Percentiles rank a stretch among this genome's conserved stretches.
Evolutionary conservation across 495 filamentous ascomycete species (phyloP).

Genomic region (Bacidia gigantensis): DNA sequence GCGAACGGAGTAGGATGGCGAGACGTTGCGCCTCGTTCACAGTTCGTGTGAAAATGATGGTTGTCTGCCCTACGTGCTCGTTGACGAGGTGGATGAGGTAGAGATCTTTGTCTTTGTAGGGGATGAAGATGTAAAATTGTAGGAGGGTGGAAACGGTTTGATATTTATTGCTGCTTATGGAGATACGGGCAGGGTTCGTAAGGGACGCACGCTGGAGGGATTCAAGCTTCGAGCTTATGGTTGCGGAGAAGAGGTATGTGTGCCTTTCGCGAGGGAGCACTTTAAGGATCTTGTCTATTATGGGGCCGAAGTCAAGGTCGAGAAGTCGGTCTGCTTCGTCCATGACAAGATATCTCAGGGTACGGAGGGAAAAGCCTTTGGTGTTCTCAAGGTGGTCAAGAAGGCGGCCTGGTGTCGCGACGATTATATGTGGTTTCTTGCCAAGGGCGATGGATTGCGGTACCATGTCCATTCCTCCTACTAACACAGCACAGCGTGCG

Average conservation of each 20-base stretch:
- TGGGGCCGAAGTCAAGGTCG: conserved; percentile 87
- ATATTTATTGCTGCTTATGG: conserved; percentile 63
- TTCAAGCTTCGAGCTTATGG: conserved; percentile 86
- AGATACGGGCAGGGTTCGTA: conserved; percentile 61
- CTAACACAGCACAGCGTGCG: conserved; percentile 62
- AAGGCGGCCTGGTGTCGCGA: conserved; percentile 77
- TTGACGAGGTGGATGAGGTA: conserved; percentile 80
- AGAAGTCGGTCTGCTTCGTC: conserved; percentile 89
- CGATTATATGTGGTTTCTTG: conserved; percentile 79
- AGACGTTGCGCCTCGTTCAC: conserved; percentile 81
- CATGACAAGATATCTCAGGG: conserved; percentile 77
- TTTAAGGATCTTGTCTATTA: conserved; percentile 84
- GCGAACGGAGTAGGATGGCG: conserved; percentile 61
- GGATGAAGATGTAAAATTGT: conserved; percentile 73
- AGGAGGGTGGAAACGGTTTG: conserved; percentile 77
- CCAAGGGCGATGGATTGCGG: conserved; percentile 75
- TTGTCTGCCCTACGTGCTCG: conserved; percentile 67
- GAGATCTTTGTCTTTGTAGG: conserved; percentile 78
- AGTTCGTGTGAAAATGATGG: conserved; percentile 86
- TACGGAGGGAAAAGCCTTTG: conserved; percentile 74
- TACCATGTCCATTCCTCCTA: conserved; percentile 93
- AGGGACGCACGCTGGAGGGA: conserved; percentile 79
- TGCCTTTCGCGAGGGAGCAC: conserved; percentile 66
- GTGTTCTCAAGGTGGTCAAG: conserved; percentile 94
- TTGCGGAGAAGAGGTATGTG: conserved; percentile 89